Conservation (phyloP, 2,329 filamentous ascomycete species). For the Canariomyces notabilis region DNA sequence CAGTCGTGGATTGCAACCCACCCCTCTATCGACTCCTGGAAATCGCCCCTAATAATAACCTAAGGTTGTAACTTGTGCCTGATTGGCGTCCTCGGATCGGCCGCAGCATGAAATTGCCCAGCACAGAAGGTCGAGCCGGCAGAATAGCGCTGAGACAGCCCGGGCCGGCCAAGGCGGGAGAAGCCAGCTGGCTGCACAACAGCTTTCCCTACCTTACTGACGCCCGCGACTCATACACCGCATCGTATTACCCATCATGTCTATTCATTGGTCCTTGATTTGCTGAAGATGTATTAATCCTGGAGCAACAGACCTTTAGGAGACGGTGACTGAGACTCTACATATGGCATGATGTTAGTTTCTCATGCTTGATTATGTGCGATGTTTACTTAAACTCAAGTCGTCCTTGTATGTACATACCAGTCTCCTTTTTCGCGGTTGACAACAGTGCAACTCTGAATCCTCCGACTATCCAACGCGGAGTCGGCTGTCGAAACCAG, state of each 20-base stretch:
- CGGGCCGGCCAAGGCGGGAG: conserved; percentile 2
- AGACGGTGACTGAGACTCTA: not conserved
- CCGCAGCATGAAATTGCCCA: conserved; percentile 11
- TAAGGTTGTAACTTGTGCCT: not conserved
- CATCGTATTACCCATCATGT: not conserved
- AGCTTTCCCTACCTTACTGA: not conserved
- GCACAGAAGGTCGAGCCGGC: conserved; percentile 5
- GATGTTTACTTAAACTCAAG: no score
- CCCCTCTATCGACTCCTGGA: not conserved
- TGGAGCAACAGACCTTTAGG: not conserved
- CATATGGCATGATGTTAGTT: no score
- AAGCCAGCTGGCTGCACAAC: conserved; percentile 1
- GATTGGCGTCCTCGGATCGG: conserved; percentile 2
- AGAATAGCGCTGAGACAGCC: conserved; percentile 13
- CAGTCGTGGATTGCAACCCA: not conserved
- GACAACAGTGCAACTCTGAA: no score
- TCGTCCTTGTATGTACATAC: not conserved
- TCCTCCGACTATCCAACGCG: no score
- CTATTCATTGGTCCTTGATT: not conserved
- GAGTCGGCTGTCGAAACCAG: not conserved
- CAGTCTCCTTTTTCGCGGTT: not conserved
- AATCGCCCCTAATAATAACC: not conserved
- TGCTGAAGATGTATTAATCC: not conserved
- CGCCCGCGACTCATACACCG: not conserved
- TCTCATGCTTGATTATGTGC: no score